Conservation (phyloP, 208 protist species). For the Acanthamoeba lenticulata region DNA sequence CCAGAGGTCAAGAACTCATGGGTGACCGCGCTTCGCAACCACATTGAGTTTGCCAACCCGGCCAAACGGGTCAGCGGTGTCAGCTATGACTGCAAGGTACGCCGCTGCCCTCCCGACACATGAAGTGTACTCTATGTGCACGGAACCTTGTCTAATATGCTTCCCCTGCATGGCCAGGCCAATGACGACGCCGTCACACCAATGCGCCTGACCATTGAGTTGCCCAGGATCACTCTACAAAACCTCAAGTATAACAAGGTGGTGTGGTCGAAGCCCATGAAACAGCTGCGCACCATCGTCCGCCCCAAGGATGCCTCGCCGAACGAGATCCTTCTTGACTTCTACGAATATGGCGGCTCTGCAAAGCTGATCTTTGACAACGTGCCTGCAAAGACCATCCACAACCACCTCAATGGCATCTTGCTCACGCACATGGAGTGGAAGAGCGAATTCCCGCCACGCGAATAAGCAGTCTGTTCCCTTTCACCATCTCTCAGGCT, state of each 20-base stretch:
- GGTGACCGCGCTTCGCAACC: not conserved
- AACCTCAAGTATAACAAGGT: not conserved
- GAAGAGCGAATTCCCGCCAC: not conserved
- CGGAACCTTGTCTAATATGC: not conserved
- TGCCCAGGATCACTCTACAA: not conserved
- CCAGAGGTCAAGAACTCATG: not conserved
- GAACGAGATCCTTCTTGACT: not conserved
- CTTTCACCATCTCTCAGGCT: too few species aligned
- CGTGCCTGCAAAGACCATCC: conserved; percentile 15
- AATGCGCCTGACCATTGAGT: not conserved
- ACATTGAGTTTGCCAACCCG: conserved; percentile 54
- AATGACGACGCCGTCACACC: not conserved
- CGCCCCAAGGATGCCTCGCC: not conserved
- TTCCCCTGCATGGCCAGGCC: not conserved
- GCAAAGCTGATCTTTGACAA: not conserved
- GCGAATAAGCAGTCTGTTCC: not conserved
- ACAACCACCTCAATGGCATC: not conserved
- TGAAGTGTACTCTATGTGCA: not conserved
- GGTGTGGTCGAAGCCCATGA: not conserved
- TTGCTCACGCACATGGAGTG: conserved; percentile 5
- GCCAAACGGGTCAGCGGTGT: conserved; percentile 17
- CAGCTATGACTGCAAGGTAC: not conserved
- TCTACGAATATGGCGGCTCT: conserved; percentile 20
- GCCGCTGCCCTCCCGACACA: not conserved
- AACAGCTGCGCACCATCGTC: not conserved